phyloP scores from a whole-genome alignment of 805 yeast genomes.

The Danielia reshetovae region DNA sequence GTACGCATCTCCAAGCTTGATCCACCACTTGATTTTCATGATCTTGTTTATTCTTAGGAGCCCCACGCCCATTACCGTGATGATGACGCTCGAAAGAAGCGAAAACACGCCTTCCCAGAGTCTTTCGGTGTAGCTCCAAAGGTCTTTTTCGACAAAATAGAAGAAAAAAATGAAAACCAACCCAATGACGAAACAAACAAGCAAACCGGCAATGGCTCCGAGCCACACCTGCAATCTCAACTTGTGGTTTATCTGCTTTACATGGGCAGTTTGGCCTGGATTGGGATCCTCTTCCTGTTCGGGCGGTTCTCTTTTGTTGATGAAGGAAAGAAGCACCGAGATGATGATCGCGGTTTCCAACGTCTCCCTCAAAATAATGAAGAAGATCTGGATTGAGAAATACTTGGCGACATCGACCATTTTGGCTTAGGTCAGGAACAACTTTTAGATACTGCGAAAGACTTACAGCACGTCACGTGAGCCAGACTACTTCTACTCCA shows the following conservation, averaged over 20 bases:
- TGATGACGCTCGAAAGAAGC: conserved; percentile 70
- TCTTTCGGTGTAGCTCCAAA: conserved; percentile 86
- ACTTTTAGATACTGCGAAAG: no score
- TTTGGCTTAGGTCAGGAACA: no score
- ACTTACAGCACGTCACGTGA: no score
- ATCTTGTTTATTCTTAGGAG: conserved; percentile 72
- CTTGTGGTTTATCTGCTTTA: conserved; percentile 11
- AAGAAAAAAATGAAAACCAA: conserved; percentile 64
- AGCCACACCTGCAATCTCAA: conserved; percentile 64
- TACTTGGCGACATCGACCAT: conserved; percentile 21
- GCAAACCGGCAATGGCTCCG: conserved; percentile 72
- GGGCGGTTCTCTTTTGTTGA: conserved; percentile 43
- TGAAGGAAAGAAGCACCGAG: conserved; percentile 67
- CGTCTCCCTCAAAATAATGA: conserved; percentile 70
- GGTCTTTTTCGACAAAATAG: conserved; percentile 73
- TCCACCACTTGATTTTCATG: conserved; percentile 75
- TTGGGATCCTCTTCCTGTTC: conserved; percentile 2
- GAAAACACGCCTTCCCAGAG: conserved; percentile 87
- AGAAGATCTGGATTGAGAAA: conserved; percentile 71
- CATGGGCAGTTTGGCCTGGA: conserved; percentile 4
- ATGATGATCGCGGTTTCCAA: conserved; percentile 73
- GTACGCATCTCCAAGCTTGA: conserved; percentile 41
- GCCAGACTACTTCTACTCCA: no score
- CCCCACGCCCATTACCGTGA: conserved; percentile 83
- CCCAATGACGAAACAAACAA: conserved; percentile 70